These are phyloP conservation scores for Avicennia marina DNA, from an alignment of 257 asterid species.

Conservation along the genomic window DNA sequence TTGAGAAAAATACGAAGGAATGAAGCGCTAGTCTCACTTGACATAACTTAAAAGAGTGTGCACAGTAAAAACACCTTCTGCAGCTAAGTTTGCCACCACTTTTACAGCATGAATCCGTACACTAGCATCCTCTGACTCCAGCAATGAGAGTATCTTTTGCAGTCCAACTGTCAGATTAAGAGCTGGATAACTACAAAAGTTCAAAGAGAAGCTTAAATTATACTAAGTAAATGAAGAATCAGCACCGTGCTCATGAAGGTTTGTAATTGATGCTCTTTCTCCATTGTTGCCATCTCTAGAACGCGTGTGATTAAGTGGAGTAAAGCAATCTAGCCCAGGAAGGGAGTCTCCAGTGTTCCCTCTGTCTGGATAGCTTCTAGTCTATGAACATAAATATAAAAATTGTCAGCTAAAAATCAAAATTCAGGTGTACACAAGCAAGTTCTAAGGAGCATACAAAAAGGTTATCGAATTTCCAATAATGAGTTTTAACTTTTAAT, in stretches of 20 bases:
- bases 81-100: constrained; percentile 99
- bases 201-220: constrained; percentile 9
- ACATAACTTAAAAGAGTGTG: constrained; percentile 12
- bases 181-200: constrained; percentile 16
- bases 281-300: constrained; percentile 67
- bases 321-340: constrained; percentile 47
- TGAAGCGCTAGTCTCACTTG: no score
- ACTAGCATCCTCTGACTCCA: constrained; percentile 87
- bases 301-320: constrained; percentile 56
- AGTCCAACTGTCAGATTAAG: constrained; percentile 66
- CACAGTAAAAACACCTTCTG: constrained; percentile 71
- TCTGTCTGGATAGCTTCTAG: constrained; percentile 56
- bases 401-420: constrained; percentile 12
- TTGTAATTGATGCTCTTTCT: constrained; percentile 75
- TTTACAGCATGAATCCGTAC: constrained; percentile 98
- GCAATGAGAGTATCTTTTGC: constrained; percentile 90
- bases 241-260: constrained; percentile 97
- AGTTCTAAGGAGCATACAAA: constrained; percentile 1
- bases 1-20: no score
- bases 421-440: constrained; percentile 7
- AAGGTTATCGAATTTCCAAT: no score
- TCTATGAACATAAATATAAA: constrained; percentile 31
- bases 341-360: constrained; percentile 54
- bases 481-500: no score
- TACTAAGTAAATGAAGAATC: constrained; percentile 14